Evolutionary conservation across 306 rosid genomes (phyloP), one percentile per base, ranked within the genome.

Genomic region (Hippophae tibetana): DNA sequence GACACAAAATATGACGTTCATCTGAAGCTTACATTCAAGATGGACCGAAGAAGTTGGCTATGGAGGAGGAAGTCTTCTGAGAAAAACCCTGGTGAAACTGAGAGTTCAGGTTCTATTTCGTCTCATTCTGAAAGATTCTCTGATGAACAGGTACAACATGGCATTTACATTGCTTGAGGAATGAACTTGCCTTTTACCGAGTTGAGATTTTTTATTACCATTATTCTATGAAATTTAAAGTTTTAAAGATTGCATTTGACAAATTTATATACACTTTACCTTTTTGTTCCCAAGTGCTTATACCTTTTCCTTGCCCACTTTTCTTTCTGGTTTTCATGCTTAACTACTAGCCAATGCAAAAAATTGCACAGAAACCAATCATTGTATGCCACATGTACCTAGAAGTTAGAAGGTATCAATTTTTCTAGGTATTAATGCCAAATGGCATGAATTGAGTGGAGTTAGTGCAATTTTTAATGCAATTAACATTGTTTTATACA

Each of bases 1-100:
- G 73, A 61, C 56, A 13, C 59, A 71, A 61, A 62, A 71, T 70
- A 63, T 67, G 65, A 71, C 49, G 64, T 60, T 56, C 52, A 56
- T 53, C 58, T 56, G 77, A 70, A 65, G 65, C 63, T 44, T 66
- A 43, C 10, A 27, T 52, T 63, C 58, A 45, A 64, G 75, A 88
- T 88, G 96, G 87, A 88, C 72, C 55, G 87, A 47, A 65, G 84
- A 70, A 88, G 89, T 68, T 79, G 87, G 88, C 79, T 88, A 41
- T 88, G 96, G 96, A 80, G 87, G 41, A 76, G 86, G 70, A 88
- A 85, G 69, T 85, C 94, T 14, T 81, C 86, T 1, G 90, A 81
- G 75, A 88, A 82, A 78, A 82, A 86, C 69, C 82, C 79, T 0
- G 89, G 87, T 9, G 89, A 82, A 65, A 85, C 89, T 0, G 96